These are phyloP conservation scores for Arbutus unedo DNA, from an alignment of 148 eudicot genomes.

Conservation along the genomic window DNA sequence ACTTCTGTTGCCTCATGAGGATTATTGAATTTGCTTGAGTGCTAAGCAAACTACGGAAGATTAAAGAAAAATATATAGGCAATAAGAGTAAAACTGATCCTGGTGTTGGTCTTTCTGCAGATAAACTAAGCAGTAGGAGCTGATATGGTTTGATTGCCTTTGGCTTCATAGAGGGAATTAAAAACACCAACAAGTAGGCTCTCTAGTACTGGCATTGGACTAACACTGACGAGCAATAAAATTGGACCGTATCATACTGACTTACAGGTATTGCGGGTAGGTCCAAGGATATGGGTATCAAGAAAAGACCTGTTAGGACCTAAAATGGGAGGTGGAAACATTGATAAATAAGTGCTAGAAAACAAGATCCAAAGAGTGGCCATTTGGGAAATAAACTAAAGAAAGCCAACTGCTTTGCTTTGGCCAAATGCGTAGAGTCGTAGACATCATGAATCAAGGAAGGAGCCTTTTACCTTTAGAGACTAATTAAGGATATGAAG, in stretches of 20 bases:
- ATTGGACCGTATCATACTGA: neutral
- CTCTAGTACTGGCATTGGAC: neutral
- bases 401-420: neutral
- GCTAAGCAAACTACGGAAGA: neutral
- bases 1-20: neutral
- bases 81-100: neutral
- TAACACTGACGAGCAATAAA: neutral
- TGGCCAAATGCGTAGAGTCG: neutral
- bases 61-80: neutral
- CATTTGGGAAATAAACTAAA: neutral
- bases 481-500: constrained; percentile 2
- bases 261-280: neutral
- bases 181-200: neutral
- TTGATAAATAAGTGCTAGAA: neutral
- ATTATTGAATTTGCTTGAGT: neutral
- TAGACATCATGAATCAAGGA: neutral
- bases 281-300: neutral
- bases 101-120: neutral
- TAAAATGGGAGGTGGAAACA: constrained; percentile 3
- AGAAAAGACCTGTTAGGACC: neutral
- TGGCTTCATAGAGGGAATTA: neutral
- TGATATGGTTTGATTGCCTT: constrained; percentile 4
- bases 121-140: neutral
- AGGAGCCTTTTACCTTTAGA: neutral
- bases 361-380: neutral